Base-by-base conservation (phyloP, 768 basidiomycete species). In the Cantharellus cinnabarinus region DNA sequence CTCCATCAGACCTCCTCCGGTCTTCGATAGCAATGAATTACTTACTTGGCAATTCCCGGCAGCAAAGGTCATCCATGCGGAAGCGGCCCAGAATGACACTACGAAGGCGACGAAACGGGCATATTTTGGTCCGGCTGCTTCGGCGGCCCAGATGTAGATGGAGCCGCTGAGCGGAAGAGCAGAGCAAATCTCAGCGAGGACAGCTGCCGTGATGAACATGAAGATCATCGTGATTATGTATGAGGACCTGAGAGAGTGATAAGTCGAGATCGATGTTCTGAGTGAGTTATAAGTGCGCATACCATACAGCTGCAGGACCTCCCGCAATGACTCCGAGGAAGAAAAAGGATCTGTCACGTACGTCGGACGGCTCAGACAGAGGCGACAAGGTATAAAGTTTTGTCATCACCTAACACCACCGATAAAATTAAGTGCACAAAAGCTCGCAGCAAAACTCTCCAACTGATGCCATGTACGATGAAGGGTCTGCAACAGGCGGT, bases 1-100 rank as follows among this genome's bases (percentile, higher is more conserved):
- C 41, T 4, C 14, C 5, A 20, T 38, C 3, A 14, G 34, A 42
- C 3, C 60, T 38, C 35, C 50, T 54, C 53, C 0, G 10, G 37
- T 3, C 4, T 7, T 29, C 20, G 20, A 29, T 29, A 29, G n/a
- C 2, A 57, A 59, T 15, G 10, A 58, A 7, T 29, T 3, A 61
- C 77, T 41, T 51, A 83, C 89, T 73, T 90, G 88, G 60, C 85
- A 89, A 66, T 89, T 91, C 37, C 84, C 79, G 4, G 90, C 90
- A 44, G 81, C 76, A 64, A 91, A 94, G 0, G 90, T 93, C 79
- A 89, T 89, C 90, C 90, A 94, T n/a, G 89, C 90, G 1, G 89
- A 90, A 60, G 82, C 83, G 10, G 86, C 75, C 89, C 89, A 94
- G 85, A 86, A 94, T 39, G 89, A 89, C 14, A 91, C 89, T 59